Evolutionary conservation across 169 alveolate species (phyloP), one percentile per base, ranked within the genome.

Genomic region (Babesia sp.): DNA sequence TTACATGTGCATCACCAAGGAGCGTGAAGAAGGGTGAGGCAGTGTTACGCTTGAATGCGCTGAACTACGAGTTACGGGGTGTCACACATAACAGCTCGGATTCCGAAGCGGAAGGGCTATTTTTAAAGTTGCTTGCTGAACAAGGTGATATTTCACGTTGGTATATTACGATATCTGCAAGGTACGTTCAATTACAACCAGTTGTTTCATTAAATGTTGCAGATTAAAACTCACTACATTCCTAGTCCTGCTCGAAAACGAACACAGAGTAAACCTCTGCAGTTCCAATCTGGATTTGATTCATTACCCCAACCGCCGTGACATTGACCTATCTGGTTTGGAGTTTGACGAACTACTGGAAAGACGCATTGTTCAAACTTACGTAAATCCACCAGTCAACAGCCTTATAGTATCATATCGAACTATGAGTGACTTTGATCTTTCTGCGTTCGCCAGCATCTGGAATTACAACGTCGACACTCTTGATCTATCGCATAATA

Each of bases 401-500:
- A 12, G n/a, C n/a, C 61, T 64, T 28, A n/a, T 14, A 16, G 33
- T 31, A 16, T 46, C 74, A 22, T 50, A 50, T 45, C 64, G 87
- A 36, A 24, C 20, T 18, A 22, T 79, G 68, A 68, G 33, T 7
- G 87, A 79, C 70, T 31, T 18, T 18, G 83, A 79, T n/a, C 36
- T 79, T 7, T 7, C 31, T 5, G 56, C 56, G 45, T 56, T 64
- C 55, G 1, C 28, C 46, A 3, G 48, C 2, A 70, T 31, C 24
- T 79, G 83, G 81, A 18, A 34, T 26, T 56, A 16, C 33, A 28
- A 46, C 5, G 46, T 79, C 39, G 53, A 50, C 22, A 58, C 77
- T 9, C 34, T 70, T 24, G 66, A 69, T 28, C 37, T 79, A 28
- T 79, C 87, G 33, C 63, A 37, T 18, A 79, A 79, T 54, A 29